Base-by-base conservation (phyloP, 208 protist species). In the Trypanosoma theileri region DNA sequence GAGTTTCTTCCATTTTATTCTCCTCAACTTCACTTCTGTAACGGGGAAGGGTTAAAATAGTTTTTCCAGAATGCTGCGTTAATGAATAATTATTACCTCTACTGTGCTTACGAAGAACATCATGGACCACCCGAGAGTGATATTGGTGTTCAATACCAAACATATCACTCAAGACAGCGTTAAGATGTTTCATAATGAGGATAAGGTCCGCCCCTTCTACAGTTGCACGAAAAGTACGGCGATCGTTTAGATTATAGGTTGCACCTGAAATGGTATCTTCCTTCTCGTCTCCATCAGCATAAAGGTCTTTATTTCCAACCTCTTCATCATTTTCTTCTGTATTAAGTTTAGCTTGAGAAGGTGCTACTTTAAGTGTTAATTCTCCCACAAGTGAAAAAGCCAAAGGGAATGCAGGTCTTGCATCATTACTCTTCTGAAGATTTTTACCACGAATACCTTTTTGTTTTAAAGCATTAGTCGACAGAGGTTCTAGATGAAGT, bases 101-200 rank as follows among this genome's bases (percentile, higher is more conserved):
- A 4, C 17, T 58, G 22, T 62, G 56, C 19, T 66, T 74, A 13
- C 62, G 64, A 44, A 87, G 71, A 1, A 68, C 65, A 0, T 78
- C 71, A 50, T 81, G 62, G 0, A 65, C 58, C 26, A 61, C 53
- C 7, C n/a, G 59, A 16, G 48, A 26, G 67, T 88, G 78, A 48
- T 63, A 81, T 16, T 70, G 73, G 66, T 93, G 86, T 74, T 93
- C 84, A 21, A 93, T 82, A 16, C 72, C 72, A 67, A 93, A 96
- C 59, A 92, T 79, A 56, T 96, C 86, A 40, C 75, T 56, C 8
- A 96, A 77, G 2, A 89, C 81, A 35, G 69, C 74, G 53, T 95
- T 78, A n/a, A 96, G 80, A 65, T 93, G 84, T n/a, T 61, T 65
- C 14, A 75, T 81, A 45, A 96, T 72, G 42, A 96, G 72, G 48